Conservation (phyloP, 2,329 filamentous ascomycete genomes). For the Emmonsiellopsis sp. region DNA sequence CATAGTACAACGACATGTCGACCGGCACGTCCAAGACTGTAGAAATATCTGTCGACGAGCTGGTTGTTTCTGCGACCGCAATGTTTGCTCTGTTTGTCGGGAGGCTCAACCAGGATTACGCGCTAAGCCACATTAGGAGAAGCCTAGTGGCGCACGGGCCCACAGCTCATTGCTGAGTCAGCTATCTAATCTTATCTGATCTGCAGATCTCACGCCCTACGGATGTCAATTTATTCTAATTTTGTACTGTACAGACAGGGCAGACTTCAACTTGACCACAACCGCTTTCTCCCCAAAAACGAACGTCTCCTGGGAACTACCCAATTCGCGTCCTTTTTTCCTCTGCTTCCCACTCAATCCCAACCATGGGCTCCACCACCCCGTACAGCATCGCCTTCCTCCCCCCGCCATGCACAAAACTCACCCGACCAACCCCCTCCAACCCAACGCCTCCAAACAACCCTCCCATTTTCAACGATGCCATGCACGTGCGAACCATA, state of each 20-base stretch:
- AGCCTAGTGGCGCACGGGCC: too few species aligned
- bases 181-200: neutral
- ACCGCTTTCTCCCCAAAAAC: too few species aligned
- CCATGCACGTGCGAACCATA: constrained; percentile 47
- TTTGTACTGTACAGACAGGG: neutral
- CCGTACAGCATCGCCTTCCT: constrained; percentile 15
- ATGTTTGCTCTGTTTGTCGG: neutral
- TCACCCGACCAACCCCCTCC: constrained; percentile 18
- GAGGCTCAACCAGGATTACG: neutral
- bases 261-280: neutral
- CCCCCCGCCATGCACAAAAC: constrained; percentile 17
- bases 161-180: neutral
- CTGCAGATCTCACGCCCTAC: neutral
- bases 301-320: too few species aligned
- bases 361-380: neutral
- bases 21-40: neutral
- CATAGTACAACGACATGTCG: constrained; percentile 87
- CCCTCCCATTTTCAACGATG: constrained; percentile 51
- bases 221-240: neutral
- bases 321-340: too few species aligned
- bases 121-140: neutral
- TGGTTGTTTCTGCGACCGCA: neutral
- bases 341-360: neutral
- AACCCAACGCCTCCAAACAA: constrained; percentile 18
- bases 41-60: neutral